A percentile compares a stretch with the other conserved stretches of the same genome.
These are phyloP conservation scores for Chlorella sp. DNA, from an alignment of 139 green algal genomes.

Conservation along the genomic window DNA sequence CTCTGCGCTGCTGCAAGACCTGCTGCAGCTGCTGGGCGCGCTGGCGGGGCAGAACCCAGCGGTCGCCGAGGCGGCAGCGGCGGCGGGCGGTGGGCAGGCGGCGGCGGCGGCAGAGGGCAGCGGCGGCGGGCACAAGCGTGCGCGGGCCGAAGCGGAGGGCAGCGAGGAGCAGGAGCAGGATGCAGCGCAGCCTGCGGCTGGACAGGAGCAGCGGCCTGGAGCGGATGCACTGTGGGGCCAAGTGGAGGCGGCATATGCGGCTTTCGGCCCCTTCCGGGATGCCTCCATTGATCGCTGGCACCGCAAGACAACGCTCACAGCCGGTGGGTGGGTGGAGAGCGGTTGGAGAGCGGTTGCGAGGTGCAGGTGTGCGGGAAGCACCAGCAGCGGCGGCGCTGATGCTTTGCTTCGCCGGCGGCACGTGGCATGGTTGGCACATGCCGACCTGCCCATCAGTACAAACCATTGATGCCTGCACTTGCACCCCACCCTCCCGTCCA, in stretches of 20 bases:
- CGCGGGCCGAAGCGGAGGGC: not conserved
- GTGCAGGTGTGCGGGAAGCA: too few relatives aligned
- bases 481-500: not conserved
- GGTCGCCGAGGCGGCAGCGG: slow-evolving; percentile 29
- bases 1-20: slow-evolving; percentile 31
- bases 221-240: slow-evolving; percentile 51
- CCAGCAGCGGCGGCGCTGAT: too few relatives aligned
- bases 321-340: slow-evolving; percentile 37
- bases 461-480: too few relatives aligned
- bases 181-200: not conserved
- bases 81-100: not conserved
- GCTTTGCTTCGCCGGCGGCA: too few relatives aligned
- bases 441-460: too few relatives aligned
- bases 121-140: not conserved
- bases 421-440: too few relatives aligned
- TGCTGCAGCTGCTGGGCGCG: slow-evolving; percentile 62
- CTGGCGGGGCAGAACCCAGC: slow-evolving; percentile 57
- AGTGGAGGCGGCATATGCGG: slow-evolving; percentile 32
- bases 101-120: not conserved
- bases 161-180: not conserved
- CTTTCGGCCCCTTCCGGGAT: slow-evolving; percentile 71
- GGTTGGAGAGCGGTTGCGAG: too few relatives aligned
- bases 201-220: not conserved
- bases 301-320: slow-evolving; percentile 73
- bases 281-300: slow-evolving; percentile 86